Evolutionary conservation across 768 basidiomycete species (phyloP).

Genomic region (Pulveroboletus sp.): DNA sequence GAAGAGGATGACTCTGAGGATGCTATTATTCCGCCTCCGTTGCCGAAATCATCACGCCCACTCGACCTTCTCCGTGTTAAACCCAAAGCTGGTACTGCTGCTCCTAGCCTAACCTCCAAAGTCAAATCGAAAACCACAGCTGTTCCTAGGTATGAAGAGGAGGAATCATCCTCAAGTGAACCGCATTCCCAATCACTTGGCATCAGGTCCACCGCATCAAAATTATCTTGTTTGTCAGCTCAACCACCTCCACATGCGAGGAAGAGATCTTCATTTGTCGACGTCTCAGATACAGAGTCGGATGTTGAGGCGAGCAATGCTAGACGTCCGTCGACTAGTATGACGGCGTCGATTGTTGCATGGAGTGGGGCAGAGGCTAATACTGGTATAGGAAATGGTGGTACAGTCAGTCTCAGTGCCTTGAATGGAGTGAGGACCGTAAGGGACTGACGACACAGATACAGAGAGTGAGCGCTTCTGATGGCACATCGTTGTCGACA

Average conservation of each 20-base stretch:
- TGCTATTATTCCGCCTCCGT: not conserved
- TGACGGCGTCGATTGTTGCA: not conserved
- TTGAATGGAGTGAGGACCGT: not conserved
- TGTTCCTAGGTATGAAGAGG: slow-evolving; percentile 8
- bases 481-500: not conserved
- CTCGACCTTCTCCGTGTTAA: slow-evolving; percentile 25
- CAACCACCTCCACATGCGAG: not conserved
- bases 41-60: slow-evolving; percentile 21
- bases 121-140: not conserved
- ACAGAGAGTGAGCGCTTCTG: slow-evolving; percentile 7
- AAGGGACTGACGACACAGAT: not conserved
- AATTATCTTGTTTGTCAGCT: not conserved
- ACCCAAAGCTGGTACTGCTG: not conserved
- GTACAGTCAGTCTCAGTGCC: slow-evolving; percentile 8
- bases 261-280: slow-evolving; percentile 18
- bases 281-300: slow-evolving; percentile 23
- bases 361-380: not conserved
- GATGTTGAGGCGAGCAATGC: slow-evolving; percentile 17
- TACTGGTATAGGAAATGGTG: not conserved
- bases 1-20: slow-evolving; percentile 8
- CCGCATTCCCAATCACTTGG: not conserved
- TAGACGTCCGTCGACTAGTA: not conserved
- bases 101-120: not conserved
- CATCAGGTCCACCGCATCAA: not conserved
- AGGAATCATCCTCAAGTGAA: slow-evolving; percentile 9